Evolutionary conservation across 768 basidiomycete genomes (phyloP).

Genomic region (Suillus weaverae): DNA sequence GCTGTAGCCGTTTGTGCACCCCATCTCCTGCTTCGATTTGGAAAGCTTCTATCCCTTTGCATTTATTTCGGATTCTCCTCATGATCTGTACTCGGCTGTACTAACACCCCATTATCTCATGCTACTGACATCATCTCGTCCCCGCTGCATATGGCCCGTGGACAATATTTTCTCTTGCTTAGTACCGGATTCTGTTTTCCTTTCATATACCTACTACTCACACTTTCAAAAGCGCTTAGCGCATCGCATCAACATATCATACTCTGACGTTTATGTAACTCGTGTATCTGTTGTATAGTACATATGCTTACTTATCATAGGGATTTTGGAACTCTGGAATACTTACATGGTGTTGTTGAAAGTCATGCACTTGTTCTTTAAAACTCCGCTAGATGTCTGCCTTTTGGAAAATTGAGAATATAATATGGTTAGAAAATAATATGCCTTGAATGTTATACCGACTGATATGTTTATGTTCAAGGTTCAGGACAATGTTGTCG

Average conservation of each 20-base stretch:
- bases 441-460: too few relatives aligned
- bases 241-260: background rate
- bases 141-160: background rate
- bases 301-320: background rate
- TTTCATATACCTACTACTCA: background rate
- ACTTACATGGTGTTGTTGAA: background rate
- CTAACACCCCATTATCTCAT: background rate
- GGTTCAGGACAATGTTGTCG: background rate
- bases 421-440: too few relatives aligned
- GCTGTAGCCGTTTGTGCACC: background rate
- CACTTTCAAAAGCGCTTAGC: background rate
- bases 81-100: background rate
- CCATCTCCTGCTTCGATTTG: background rate
- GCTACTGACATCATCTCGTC: background rate
- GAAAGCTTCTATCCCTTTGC: too few relatives aligned
- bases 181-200: background rate
- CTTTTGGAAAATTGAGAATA: too few relatives aligned
- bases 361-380: background rate
- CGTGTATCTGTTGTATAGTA: background rate
- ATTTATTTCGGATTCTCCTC: background rate
- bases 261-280: background rate
- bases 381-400: background rate
- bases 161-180: background rate
- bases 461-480: too few relatives aligned
- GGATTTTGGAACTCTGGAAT: background rate